phyloP scores from a whole-genome alignment of 1,284 basidiomycete genomes.

The Ceratobasidium theobromae region DNA sequence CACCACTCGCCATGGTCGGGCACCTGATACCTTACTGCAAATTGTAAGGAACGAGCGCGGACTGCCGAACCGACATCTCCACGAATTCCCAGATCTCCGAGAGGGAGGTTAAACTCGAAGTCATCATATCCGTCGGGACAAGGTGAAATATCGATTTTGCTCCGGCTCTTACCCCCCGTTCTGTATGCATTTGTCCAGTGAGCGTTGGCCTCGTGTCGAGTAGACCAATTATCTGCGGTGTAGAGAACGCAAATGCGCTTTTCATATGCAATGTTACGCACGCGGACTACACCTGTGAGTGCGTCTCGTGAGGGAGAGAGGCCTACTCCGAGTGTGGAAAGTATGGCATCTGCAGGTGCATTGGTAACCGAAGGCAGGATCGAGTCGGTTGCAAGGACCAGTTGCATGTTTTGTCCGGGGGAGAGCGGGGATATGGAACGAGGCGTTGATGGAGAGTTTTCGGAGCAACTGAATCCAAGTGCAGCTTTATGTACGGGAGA shows the following conservation, averaged over 20 bases:
- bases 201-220: background rate
- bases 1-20: conserved; percentile 18
- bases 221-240: conserved; percentile 11
- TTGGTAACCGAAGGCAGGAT: background rate
- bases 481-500: background rate
- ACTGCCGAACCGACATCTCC: conserved; percentile 1
- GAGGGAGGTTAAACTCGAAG: conserved; percentile 13
- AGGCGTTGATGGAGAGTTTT: background rate
- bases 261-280: conserved; percentile 18
- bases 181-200: conserved; percentile 8
- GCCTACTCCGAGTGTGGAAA: background rate
- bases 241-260: conserved; percentile 9
- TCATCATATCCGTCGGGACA: conserved; percentile 25
- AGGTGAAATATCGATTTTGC: background rate
- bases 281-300: conserved; percentile 6
- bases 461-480: background rate
- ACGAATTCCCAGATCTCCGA: conserved; percentile 7
- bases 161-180: background rate
- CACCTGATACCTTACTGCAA: conserved; percentile 7
- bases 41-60: background rate
- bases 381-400: conserved; percentile 20
- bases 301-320: background rate
- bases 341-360: conserved; percentile 8
- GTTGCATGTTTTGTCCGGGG: background rate
- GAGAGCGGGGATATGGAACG: background rate